Conservation (phyloP, 768 basidiomycete species). For the Postia placenta region DNA sequence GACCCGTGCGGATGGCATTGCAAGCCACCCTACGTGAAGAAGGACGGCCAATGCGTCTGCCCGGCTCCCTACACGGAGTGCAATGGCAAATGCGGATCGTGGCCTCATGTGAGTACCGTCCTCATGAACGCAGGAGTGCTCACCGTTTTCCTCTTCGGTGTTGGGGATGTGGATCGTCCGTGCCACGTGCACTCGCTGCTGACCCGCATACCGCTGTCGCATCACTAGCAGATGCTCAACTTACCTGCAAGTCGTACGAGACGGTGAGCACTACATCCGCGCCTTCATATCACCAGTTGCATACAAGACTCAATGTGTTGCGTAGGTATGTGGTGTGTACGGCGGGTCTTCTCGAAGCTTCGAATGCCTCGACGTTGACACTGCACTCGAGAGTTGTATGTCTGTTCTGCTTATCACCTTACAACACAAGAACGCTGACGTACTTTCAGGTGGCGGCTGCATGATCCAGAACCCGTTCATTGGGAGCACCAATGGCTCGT, state of each 20-base stretch:
- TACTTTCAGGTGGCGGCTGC: constrained; percentile 1
- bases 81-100: constrained; percentile 3
- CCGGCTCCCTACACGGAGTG: background rate
- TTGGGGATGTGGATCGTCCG: background rate
- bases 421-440: no score
- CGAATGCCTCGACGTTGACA: constrained; percentile 2
- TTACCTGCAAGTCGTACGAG: background rate
- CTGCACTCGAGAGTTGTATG: background rate
- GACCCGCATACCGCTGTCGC: no score
- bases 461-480: constrained; percentile 1
- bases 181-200: no score
- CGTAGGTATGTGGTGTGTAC: constrained; percentile 2
- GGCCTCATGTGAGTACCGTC: background rate
- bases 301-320: no score
- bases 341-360: background rate
- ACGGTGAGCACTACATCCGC: background rate
- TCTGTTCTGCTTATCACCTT: background rate
- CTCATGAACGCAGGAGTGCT: background rate
- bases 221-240: background rate
- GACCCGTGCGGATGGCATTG: constrained; percentile 2
- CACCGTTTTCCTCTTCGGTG: background rate
- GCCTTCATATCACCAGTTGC: no score
- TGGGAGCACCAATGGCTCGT: background rate
- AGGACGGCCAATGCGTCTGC: constrained; percentile 4
- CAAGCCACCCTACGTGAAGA: constrained; percentile 1